A percentile compares a stretch with the other conserved stretches of the same genome.
These are phyloP conservation scores for Coleophoma crateriformis DNA, from an alignment of 2,329 filamentous ascomycete genomes.

Conservation along the genomic window DNA sequence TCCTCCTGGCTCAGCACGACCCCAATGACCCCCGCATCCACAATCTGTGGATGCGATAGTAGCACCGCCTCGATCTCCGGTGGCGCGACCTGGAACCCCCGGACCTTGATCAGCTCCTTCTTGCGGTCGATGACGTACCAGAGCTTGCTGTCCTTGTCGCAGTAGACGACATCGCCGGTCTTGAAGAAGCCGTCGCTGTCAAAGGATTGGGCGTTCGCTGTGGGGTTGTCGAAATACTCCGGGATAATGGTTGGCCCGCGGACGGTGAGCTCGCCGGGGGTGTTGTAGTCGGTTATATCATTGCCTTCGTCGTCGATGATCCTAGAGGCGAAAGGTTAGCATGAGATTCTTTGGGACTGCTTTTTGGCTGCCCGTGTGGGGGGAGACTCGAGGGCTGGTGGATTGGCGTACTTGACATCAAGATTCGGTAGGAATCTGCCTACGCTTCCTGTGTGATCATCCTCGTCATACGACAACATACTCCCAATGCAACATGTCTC, in stretches of 20 bases:
- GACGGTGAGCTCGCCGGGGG: conserved; percentile 52
- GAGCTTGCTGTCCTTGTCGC: conserved; percentile 60
- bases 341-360: background rate
- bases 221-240: conserved; percentile 60
- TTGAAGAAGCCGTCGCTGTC: conserved; percentile 68
- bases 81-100: conserved; percentile 37
- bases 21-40: conserved; percentile 58
- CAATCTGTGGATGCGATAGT: conserved; percentile 31
- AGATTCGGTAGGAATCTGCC: conserved; percentile 36
- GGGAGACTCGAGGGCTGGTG: background rate
- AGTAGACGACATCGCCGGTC: conserved; percentile 64
- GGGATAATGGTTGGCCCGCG: conserved; percentile 67
- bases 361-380: background rate
- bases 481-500: conserved; percentile 28
- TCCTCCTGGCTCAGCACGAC: conserved; percentile 22
- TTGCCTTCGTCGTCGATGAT: conserved; percentile 19
- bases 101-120: conserved; percentile 52
- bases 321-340: conserved; percentile 3
- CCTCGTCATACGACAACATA: conserved; percentile 40
- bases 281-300: conserved; percentile 21
- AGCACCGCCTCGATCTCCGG: conserved; percentile 34
- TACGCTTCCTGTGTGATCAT: conserved; percentile 39
- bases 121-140: conserved; percentile 67
- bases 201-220: conserved; percentile 16
- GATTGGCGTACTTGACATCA: conserved; percentile 21